Conservation (phyloP, 352 stramenopile species). For the Pythium vanterpoolii region DNA sequence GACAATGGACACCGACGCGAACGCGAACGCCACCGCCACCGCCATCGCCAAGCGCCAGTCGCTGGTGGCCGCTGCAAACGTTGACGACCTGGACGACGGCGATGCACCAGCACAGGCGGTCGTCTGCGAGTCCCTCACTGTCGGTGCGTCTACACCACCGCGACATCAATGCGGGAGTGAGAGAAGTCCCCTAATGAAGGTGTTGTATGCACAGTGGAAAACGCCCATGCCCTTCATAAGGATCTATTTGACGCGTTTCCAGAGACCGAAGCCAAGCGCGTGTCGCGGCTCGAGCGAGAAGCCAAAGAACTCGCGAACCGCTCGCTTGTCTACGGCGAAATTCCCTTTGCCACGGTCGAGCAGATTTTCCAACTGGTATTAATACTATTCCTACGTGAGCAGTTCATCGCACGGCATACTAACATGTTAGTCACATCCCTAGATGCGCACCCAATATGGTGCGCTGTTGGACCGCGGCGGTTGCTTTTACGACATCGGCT, state of each 20-base stretch:
- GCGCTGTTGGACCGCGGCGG: conserved; percentile 56
- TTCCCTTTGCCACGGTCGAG: conserved; percentile 51
- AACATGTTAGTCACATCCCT: not conserved
- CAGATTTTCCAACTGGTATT: conserved; percentile 65
- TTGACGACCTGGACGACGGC: conserved; percentile 5
- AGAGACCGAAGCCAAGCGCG: conserved; percentile 47
- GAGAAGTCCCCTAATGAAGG: not conserved
- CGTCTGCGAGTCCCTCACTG: conserved; percentile 25
- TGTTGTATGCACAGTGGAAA: conserved; percentile 30
- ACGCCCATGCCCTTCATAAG: conserved; percentile 35
- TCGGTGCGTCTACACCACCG: conserved; percentile 12
- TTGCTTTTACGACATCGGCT: conserved; percentile 71
- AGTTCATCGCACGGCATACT: too few relatives aligned
- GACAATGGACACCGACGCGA: not conserved
- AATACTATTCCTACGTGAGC: too few relatives aligned
- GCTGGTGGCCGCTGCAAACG: not conserved
- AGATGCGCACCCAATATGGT: conserved; percentile 63
- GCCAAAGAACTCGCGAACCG: conserved; percentile 59
- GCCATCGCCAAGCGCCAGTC: not conserved
- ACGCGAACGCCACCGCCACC: not conserved
- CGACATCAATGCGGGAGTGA: not conserved
- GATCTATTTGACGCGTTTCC: conserved; percentile 50
- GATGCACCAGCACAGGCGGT: conserved; percentile 19
- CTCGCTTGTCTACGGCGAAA: conserved; percentile 65
- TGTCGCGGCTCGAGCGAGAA: conserved; percentile 62